Evolutionary conservation across 345 rosid genomes (phyloP).

Genomic region (Hirschfeldia incana): DNA sequence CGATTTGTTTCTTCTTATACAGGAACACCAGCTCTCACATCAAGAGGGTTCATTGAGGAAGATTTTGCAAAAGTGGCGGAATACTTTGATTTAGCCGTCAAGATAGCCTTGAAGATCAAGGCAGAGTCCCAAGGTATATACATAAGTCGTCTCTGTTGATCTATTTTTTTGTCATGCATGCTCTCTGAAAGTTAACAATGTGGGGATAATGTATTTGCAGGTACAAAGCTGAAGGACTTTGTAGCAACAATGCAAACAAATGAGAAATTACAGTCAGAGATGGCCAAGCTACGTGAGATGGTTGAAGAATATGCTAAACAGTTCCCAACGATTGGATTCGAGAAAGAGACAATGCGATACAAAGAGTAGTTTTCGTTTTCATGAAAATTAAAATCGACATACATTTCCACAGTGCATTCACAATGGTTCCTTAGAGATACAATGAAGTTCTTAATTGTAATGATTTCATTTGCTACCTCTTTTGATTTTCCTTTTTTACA

Average conservation of each 20-base stretch:
- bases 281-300: constrained; percentile 58
- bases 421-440: constrained; percentile 5
- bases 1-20: constrained; percentile 8
- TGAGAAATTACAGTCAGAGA: constrained; percentile 57
- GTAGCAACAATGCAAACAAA: constrained; percentile 68
- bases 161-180: not conserved
- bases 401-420: constrained; percentile 32
- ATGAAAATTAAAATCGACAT: not conserved
- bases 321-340: constrained; percentile 88
- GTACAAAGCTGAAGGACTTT: constrained; percentile 85
- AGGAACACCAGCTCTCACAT: constrained; percentile 98
- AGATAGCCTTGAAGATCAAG: constrained; percentile 78
- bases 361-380: constrained; percentile 47
- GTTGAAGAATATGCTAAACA: constrained; percentile 83
- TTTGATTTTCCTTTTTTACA: not conserved
- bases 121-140: constrained; percentile 62
- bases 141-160: not conserved
- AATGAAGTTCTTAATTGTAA: constrained; percentile 48
- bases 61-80: constrained; percentile 92
- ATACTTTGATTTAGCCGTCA: constrained; percentile 80
- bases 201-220: constrained; percentile 39
- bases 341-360: constrained; percentile 87
- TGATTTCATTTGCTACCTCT: constrained; percentile 25
- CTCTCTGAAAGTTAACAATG: not conserved
- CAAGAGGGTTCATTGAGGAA: constrained; percentile 86